Evolutionary conservation across 2,329 filamentous ascomycete species (phyloP), one percentile per base, ranked within the genome.

Genomic region (Emergomyces pasteurianus): DNA sequence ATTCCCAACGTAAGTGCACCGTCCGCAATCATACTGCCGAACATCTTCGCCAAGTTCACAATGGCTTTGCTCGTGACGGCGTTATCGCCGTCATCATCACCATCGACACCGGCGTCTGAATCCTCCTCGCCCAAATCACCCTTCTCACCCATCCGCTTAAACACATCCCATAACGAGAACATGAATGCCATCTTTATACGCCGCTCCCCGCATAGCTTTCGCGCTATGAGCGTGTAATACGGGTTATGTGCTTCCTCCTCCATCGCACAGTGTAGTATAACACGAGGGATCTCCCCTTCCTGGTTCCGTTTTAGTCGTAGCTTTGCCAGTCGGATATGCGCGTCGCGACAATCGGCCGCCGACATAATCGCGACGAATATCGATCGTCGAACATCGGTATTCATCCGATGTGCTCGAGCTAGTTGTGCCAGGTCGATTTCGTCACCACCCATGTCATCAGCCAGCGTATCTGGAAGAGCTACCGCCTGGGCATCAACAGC

Each of bases 311-410:
- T 96, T 54, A 99, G 80, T 42, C 86, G 86, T 10, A 99, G 83
- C 71, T 95, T 95, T 62, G 86, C 78, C 8, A 96, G 80, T 21
- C 91, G 87, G 10, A 86, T 77, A 67, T 92, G 86, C 0, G 91
- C 94, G 68, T 97, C 90, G 66, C 91, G 86, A 71, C 83, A 90
- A 70, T 96, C 90, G 10, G 83, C 83, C 0, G 90, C 89, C 12
- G 89, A 92, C 80, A 96, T 88, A 62, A 99, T 86, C 4, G 91
- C 86, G 40, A 95, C 83, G 73, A 99, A 99, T 62, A 99, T 95
- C n/a, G 90, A 89, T 59, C 90, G 85, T 53, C 92, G 87, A 23
- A 94, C 82, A 61, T 90, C 86, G 0, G 90, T 95, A 71, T 90
- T 94, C 83, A 96, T 90, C 23, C 90, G 86, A 65, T 95, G 88